Evolutionary conservation across 495 filamentous ascomycete genomes (phyloP).

Genomic region (Hypoxylon crocopeplum): DNA sequence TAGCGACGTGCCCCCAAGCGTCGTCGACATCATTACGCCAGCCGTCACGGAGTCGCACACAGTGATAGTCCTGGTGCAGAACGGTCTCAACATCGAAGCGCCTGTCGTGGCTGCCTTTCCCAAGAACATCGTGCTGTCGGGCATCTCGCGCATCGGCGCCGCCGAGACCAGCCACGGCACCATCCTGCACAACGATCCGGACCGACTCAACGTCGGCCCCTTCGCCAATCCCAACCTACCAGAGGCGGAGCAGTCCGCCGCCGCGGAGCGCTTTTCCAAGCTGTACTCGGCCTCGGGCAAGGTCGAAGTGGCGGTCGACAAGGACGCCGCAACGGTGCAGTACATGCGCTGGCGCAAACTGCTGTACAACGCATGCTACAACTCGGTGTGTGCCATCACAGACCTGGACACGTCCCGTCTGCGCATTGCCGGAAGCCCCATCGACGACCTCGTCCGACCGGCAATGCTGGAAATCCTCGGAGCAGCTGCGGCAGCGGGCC

Average conservation of each 20-base stretch:
- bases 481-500: constrained; percentile 34
- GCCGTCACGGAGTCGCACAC: constrained; percentile 57
- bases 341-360: constrained; percentile 58
- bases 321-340: constrained; percentile 49
- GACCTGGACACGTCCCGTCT: constrained; percentile 54
- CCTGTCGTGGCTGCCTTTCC: constrained; percentile 60
- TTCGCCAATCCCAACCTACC: constrained; percentile 48
- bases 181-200: constrained; percentile 54
- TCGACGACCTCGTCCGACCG: constrained; percentile 32
- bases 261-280: constrained; percentile 47
- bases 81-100: constrained; percentile 68
- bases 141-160: constrained; percentile 59
- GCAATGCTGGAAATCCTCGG: constrained; percentile 34
- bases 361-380: constrained; percentile 57
- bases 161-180: constrained; percentile 52
- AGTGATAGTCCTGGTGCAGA: constrained; percentile 65
- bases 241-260: constrained; percentile 24
- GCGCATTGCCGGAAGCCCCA: constrained; percentile 30
- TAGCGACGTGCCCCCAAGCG: constrained; percentile 46
- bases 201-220: constrained; percentile 51
- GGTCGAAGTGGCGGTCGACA: constrained; percentile 33
- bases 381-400: constrained; percentile 54
- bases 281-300: constrained; percentile 50
- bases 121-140: constrained; percentile 57
- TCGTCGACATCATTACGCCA: constrained; percentile 51